Evolutionary conservation across 2,329 filamentous ascomycete species (phyloP).

Genomic region (Colletotrichum falcatum): DNA sequence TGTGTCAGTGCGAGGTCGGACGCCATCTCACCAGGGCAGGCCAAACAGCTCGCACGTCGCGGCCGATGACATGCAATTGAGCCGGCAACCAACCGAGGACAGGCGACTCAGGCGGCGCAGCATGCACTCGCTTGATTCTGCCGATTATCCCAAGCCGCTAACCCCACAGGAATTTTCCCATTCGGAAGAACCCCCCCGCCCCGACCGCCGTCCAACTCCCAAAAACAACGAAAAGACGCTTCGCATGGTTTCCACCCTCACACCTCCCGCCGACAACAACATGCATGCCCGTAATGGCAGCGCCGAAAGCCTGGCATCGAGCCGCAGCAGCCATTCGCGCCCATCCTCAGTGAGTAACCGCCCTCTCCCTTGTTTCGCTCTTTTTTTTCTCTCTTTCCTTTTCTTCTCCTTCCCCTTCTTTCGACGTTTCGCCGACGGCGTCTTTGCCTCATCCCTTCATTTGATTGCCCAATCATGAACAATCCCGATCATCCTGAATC

Average conservation of each 20-base stretch:
- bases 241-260: conserved; percentile 49
- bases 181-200: conserved; percentile 45
- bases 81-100: conserved; percentile 70
- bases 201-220: conserved; percentile 39
- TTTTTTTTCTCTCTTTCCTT: not conserved
- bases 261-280: conserved; percentile 45
- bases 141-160: conserved; percentile 55
- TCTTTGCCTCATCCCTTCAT: conserved; percentile 32
- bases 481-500: conserved; percentile 45
- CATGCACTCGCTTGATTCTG: conserved; percentile 73
- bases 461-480: conserved; percentile 59
- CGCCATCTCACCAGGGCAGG: conserved; percentile 55
- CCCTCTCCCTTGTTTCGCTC: too few species aligned
- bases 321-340: conserved; percentile 68
- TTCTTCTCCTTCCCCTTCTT: not conserved
- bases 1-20: conserved; percentile 44
- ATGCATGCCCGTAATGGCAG: conserved; percentile 65
- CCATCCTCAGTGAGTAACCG: conserved; percentile 73
- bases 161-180: conserved; percentile 53
- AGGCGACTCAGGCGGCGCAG: conserved; percentile 86
- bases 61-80: conserved; percentile 76
- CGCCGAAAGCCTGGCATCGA: conserved; percentile 73
- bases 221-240: conserved; percentile 53
- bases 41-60: conserved; percentile 66
- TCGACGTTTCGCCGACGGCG: not conserved